These are phyloP conservation scores for Suillus cothurnatus DNA, from an alignment of 768 basidiomycete species.

Conservation along the genomic window DNA sequence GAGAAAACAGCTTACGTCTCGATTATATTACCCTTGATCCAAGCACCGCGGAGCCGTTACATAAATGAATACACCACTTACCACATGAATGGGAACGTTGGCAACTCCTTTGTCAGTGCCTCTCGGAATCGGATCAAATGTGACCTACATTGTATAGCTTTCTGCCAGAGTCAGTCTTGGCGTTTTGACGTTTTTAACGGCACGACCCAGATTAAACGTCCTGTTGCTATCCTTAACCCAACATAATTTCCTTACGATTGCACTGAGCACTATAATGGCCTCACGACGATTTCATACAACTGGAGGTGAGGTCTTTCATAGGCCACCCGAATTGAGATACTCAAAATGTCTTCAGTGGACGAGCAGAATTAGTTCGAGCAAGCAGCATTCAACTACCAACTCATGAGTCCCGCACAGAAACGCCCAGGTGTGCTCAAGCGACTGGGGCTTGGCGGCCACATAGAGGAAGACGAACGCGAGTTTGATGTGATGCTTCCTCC, in stretches of 20 bases:
- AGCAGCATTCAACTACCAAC: background rate
- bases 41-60: background rate
- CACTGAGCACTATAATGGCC: slow-evolving; percentile 2
- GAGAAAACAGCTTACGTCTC: background rate
- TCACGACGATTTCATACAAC: background rate
- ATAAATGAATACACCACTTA: background rate
- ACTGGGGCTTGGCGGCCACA: slow-evolving; percentile 21
- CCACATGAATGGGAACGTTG: background rate
- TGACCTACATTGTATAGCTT: background rate
- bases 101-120: background rate
- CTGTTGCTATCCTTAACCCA: background rate
- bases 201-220: background rate
- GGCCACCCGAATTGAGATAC: background rate
- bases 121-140: slow-evolving; percentile 7
- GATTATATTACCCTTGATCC: background rate
- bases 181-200: background rate
- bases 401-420: slow-evolving; percentile 19
- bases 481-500: slow-evolving; percentile 6
- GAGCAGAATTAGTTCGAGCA: slow-evolving; percentile 7
- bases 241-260: background rate
- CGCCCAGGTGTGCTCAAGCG: slow-evolving; percentile 24
- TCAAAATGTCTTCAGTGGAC: background rate
- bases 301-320: background rate
- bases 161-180: background rate
- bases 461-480: slow-evolving; percentile 20